Base-by-base conservation (phyloP, 179 eudicot genomes). In the Actinidia polygama region DNA sequence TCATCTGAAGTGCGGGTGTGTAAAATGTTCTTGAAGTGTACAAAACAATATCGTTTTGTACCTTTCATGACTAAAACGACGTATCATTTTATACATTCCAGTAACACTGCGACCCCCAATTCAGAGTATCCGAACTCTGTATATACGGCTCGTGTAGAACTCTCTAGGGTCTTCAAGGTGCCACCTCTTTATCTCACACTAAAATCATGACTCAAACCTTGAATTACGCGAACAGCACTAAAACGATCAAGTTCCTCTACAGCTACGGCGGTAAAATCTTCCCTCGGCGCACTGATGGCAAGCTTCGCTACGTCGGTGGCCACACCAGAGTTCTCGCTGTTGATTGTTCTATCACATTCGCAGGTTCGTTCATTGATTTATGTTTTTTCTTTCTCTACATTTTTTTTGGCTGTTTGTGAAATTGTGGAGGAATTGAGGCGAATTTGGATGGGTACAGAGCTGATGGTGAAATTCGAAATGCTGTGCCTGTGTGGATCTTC, bases 271-370 rank as follows among this genome's bases (percentile, higher is more conserved):
- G 98, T 12, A 90, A 81, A 79, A 91, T 94, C 72, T 79, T 91
- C 55, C 98, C 96, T 63, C 93, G 98, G 21, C 94, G 83, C 8
- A 74, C 86, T 58, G 95, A 93, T 75, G 91, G 90, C 79, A 84
- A 73, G 76, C 98, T 94, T 67, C 91, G 93, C 1, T 94, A 93
- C 88, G 80, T 82, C 80, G 95, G 96, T 36, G 98, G 98, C n/a
- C 83, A 63, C 69, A 94, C 96, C 77, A 88, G 98, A 73, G 89
- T 94, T 78, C 87, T 94, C 76, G 83, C 96, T 76, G 90, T 94
- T 24, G 82, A 84, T 72, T 95, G 93, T 50, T 88, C 89, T 57
- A 75, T 93, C 62, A 68, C 96, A 0, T 91, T 83, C 53, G 49
- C 89, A 73, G 98, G 97, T 93, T 49, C 47, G 80, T 58, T 50